Evolutionary conservation across 768 basidiomycete genomes (phyloP), one percentile per base, ranked within the genome.

Genomic region (Boletus bicolor): DNA sequence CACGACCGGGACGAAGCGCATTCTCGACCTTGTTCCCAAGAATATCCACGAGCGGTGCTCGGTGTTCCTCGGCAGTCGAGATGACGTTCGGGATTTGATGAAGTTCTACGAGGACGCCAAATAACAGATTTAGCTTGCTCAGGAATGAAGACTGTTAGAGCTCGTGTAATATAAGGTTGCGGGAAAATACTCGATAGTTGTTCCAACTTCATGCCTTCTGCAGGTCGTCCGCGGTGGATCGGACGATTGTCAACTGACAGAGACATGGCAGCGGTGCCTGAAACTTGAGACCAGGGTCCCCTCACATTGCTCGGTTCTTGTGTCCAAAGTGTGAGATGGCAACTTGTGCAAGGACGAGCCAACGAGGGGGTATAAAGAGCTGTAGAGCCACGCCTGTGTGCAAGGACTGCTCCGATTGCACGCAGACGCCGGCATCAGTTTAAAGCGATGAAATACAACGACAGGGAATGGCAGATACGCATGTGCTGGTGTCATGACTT

Each of bases 1-100:
- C 1, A 98, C 96, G 15, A 98, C 97, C 1, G 97, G 97, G 34
- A 91, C 82, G n/a, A 80, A 85, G 68, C 85, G 96, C 30, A 94
- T 99, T 66, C 79, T 99, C 44, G 97, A 99, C 66, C 87, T 99
- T 58, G 76, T 86, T 44, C 87, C 97, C 7, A 92, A 82, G 52
- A 74, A 69, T 64, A 97, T 98, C 58, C 97, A 99, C 68, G 89
- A 97, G 68, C 84, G 97, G 34, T 91, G 89, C 75, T 79, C 96
- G 5, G 90, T 98, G 26, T 99, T 94, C 78, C 77, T 99, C 30
- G 97, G 97, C 28, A 90, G 87, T 72, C 86, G 84, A 66, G 95
- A 98, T 53, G 97, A 99, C 68, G 93, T 99, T 34, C 75, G 81
- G 67, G 97, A 99, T 69, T 61, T 98, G 64, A 81, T 87, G 72